Conservation (phyloP, 441 rosid species). For the Viola pubescens region DNA sequence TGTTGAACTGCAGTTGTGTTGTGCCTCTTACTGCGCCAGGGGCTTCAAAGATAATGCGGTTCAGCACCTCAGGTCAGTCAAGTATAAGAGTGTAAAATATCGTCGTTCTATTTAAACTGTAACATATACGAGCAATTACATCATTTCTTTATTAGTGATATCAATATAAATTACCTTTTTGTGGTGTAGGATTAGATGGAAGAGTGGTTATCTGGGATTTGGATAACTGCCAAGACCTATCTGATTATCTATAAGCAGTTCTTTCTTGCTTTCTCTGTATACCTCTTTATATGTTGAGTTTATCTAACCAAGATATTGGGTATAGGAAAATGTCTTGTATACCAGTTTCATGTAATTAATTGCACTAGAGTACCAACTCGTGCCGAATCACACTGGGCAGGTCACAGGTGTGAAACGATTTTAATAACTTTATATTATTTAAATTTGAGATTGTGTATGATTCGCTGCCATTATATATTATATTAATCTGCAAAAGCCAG, state of each 20-base stretch:
- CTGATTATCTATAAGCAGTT: conserved; percentile 27
- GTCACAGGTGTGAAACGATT: too few species aligned
- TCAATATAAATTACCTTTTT: not conserved
- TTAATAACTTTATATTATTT: too few species aligned
- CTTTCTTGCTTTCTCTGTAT: not conserved
- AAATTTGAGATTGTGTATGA: too few species aligned
- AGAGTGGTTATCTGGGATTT: conserved; percentile 81
- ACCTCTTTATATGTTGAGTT: not conserved
- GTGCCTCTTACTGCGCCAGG: conserved; percentile 43
- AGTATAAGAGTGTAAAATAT: not conserved
- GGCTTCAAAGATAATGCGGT: conserved; percentile 43
- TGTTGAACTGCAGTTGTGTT: conserved; percentile 52
- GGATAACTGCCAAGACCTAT: conserved; percentile 57
- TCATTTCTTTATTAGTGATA: not conserved
- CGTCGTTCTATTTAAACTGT: not conserved
- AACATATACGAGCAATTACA: too few species aligned
- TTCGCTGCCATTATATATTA: too few species aligned
- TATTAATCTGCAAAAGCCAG: too few species aligned
- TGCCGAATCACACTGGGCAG: too few species aligned
- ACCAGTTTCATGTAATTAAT: too few species aligned
- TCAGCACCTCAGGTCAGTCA: conserved; percentile 88
- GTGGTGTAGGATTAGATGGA: conserved; percentile 71
- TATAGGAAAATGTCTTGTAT: not conserved
- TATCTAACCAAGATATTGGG: not conserved
- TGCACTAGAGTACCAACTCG: too few species aligned